Conservation (phyloP, 345 rosid genomes). For the Arabidopsis suecica region DNA sequence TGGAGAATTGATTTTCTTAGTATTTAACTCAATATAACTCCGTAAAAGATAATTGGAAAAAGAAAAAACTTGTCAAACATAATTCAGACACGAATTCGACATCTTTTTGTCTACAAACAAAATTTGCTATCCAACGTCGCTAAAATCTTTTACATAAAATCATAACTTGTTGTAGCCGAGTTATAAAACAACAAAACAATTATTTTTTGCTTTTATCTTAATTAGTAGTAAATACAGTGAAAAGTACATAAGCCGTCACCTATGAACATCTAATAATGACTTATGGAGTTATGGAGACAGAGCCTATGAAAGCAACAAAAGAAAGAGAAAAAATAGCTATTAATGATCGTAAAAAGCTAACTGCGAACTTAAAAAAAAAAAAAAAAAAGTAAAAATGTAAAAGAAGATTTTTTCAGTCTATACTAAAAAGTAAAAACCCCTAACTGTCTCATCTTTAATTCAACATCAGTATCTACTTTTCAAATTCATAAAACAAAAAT, state of each 20-base stretch:
- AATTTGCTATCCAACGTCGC: background rate
- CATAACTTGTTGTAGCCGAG: background rate
- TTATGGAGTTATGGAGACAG: slow-evolving; percentile 31
- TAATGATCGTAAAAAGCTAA: slow-evolving; percentile 27
- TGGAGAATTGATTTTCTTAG: no score
- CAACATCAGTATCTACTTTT: slow-evolving; percentile 20
- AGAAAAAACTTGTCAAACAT: background rate
- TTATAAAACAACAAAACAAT: background rate
- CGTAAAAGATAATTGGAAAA: no score
- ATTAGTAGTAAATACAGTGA: slow-evolving; percentile 20
- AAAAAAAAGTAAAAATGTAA: slow-evolving; percentile 23
- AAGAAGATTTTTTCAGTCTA: slow-evolving; percentile 31
- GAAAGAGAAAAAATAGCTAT: slow-evolving; percentile 5
- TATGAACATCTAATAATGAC: slow-evolving; percentile 39
- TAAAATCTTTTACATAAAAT: background rate
- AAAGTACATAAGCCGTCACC: slow-evolving; percentile 46
- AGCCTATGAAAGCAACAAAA: slow-evolving; percentile 18
- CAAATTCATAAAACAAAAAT: background rate
- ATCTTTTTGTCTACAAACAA: background rate
- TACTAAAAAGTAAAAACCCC: slow-evolving; percentile 29
- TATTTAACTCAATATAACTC: no score
- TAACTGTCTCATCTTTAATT: slow-evolving; percentile 46
- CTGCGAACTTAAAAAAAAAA: slow-evolving; percentile 5
- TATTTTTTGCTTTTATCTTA: background rate
- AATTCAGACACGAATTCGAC: slow-evolving; percentile 6